Base-by-base conservation (phyloP, 2,329 filamentous ascomycete species). In the Penicillium sclerotiorum region DNA sequence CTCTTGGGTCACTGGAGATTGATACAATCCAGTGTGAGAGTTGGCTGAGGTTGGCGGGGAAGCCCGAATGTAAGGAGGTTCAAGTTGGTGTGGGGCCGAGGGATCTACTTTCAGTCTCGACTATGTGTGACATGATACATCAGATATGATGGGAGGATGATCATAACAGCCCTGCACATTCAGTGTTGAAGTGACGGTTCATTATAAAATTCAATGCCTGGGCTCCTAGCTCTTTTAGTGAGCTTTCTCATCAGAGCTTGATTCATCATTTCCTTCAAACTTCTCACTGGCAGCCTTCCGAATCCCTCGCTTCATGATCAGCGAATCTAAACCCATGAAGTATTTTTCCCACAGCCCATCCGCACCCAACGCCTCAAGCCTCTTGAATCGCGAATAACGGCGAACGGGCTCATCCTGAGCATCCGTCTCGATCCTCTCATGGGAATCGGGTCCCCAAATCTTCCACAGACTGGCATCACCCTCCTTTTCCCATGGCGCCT, bases 401-500 rank as follows among this genome's bases (percentile, higher is more conserved):
- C 46, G 41, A 15, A 45, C 28, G 11, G 25, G 8, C 38, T 55
- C 49, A 25, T 52, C 52, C n/a, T 42, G 33, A 23, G 22, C 38
- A 36, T 55, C 52, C 13, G 46, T 55, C 17, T 55, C 45, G 20
- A 47, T 15, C 12, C 17, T 32, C 15, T 50, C 27, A 2, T 33
- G 13, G 2, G 33, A 52, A 30, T 52, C 28, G 3, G 49, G 49
- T 11, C 52, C 52, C 49, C 52, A 55, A 12, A 55, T 22, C 25
- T 52, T 49, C 52, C 52, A 55, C 8, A 44, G 6, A 3, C 21
- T 38, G 23, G 27, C 11, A 5, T 42, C 42, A 9, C 15, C 27
- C 8, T 42, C 52, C 18, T 38, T 49, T 30, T 41, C 9, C 52
- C 52, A 55, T 12, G 49, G 49, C 8, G 21, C 38, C n/a, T 47